Evolutionary conservation across 2,329 filamentous ascomycete species (phyloP).

Genomic region (Colletotrichum orbiculare): DNA sequence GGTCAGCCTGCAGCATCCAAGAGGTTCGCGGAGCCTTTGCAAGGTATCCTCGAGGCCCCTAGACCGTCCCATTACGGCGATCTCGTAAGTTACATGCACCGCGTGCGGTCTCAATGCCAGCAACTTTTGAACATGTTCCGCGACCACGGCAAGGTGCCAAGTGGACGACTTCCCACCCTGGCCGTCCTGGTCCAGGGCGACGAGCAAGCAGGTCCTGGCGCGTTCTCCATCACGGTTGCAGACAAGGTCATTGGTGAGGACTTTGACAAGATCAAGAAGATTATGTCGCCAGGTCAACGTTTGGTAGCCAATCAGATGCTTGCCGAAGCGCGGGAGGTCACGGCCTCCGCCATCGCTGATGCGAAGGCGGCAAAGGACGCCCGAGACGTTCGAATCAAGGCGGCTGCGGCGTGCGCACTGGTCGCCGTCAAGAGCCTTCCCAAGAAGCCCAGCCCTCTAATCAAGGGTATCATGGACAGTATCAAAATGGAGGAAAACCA

Average conservation of each 20-base stretch:
- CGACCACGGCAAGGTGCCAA: slow-evolving; percentile 85
- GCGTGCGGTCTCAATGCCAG: slow-evolving; percentile 90
- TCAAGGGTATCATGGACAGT: slow-evolving; percentile 98
- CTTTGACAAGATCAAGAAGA: slow-evolving; percentile 88
- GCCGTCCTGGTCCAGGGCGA: slow-evolving; percentile 96
- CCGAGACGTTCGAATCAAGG: slow-evolving; percentile 86
- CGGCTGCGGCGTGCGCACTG: slow-evolving; percentile 86
- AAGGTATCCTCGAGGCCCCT: slow-evolving; percentile 82
- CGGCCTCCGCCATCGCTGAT: slow-evolving; percentile 79
- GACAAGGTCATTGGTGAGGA: slow-evolving; percentile 89
- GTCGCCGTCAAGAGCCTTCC: slow-evolving; percentile 89
- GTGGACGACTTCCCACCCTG: slow-evolving; percentile 79
- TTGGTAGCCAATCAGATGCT: slow-evolving; percentile 85
- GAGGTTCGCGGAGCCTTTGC: slow-evolving; percentile 73
- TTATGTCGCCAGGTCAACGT: slow-evolving; percentile 87
- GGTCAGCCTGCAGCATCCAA: slow-evolving; percentile 57
- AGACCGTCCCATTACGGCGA: slow-evolving; percentile 88
- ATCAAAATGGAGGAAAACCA: slow-evolving; percentile 94
- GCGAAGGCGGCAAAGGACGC: slow-evolving; percentile 82
- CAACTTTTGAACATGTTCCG: slow-evolving; percentile 91
- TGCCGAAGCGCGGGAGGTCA: slow-evolving; percentile 78
- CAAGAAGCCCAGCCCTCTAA: slow-evolving; percentile 92
- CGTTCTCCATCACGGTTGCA: slow-evolving; percentile 88
- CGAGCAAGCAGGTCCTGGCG: slow-evolving; percentile 87
- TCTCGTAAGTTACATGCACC: slow-evolving; percentile 88